Evolutionary conservation across 2,329 filamentous ascomycete species (phyloP), one percentile per base, ranked within the genome.

Genomic region (Corynespora cassiicola): DNA sequence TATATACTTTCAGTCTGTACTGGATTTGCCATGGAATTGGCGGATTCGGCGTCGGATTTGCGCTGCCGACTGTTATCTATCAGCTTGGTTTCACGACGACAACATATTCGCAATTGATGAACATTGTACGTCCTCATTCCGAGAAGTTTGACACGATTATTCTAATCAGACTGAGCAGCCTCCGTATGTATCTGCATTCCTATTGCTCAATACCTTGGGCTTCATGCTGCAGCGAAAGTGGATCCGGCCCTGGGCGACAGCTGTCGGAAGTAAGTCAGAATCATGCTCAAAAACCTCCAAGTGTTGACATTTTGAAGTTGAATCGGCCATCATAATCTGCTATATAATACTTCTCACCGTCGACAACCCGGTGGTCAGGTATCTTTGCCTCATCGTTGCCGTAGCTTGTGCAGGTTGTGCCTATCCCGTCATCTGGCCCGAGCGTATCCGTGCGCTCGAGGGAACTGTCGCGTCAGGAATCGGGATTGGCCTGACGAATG

Each of bases 21-120:
- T 52, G 51, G 51, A 50, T 54, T 9, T 50, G 48, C 29, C 51
- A 54, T n/a, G 49, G 48, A 20, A 52, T 52, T 17, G 48, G 51
- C 19, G 51, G 51, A 2, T 54, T 52, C 21, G 48, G 49, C 10
- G 36, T 54, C 21, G 37, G 41, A 1, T 47, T 52, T 12, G 46
- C 49, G 15, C 21, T 54, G 23, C 51, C 51, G 7, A 54, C 51
- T 8, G 49, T 54, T 11, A 47, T 54, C 16, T 54, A 54, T 23
- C 48, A 54, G 36, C 29, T 54, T n/a, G 51, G 51, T 3, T 54
- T 54, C 11, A 52, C 51, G 7, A 52, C 45, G 5, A 54, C 51
- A 7, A 42, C 51, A n/a, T 41, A 50, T 7, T 50, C 48, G 16
- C 51, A 54, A 29, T 26, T 54, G 22, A 54, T 54, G 46, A 54